phyloP scores from a whole-genome alignment of 192 early-diverging fungal genomes.

The Coemansia aciculifera region DNA sequence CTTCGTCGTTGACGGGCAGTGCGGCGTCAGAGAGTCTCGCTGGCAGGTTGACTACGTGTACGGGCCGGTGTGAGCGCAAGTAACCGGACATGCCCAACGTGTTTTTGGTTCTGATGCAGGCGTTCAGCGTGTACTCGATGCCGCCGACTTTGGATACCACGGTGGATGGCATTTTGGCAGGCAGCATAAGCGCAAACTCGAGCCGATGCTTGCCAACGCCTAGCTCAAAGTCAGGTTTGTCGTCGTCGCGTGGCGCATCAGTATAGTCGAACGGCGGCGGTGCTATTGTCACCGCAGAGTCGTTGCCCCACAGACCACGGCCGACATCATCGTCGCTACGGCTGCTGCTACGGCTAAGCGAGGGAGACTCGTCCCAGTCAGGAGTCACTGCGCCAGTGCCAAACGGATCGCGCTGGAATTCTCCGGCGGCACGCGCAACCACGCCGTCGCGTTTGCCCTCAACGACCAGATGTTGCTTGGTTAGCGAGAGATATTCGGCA shows the following conservation, averaged over 20 bases:
- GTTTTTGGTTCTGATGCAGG: conserved; percentile 16
- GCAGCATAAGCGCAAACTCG: conserved; percentile 35
- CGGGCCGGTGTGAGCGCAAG: conserved; percentile 11
- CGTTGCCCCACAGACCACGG: conserved; percentile 8
- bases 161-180: conserved; percentile 36
- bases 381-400: not conserved
- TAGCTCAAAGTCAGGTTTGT: conserved; percentile 20
- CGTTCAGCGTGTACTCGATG: conserved; percentile 35
- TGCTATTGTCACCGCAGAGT: conserved; percentile 7
- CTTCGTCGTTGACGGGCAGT: conserved; percentile 33
- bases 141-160: conserved; percentile 34
- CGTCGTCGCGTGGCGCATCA: not conserved
- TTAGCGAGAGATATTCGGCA: conserved; percentile 17
- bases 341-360: conserved; percentile 18
- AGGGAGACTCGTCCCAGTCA: not conserved
- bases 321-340: conserved; percentile 13
- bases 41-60: conserved; percentile 40
- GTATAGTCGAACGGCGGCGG: conserved; percentile 12
- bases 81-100: not conserved
- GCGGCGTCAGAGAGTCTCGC: conserved; percentile 19
- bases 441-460: not conserved
- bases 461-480: conserved; percentile 13
- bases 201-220: conserved; percentile 26
- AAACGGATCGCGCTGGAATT: conserved; percentile 1
- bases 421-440: not conserved